Conservation (phyloP, 2,329 filamentous ascomycete genomes). For the Zymoseptoria ardabiliae region DNA sequence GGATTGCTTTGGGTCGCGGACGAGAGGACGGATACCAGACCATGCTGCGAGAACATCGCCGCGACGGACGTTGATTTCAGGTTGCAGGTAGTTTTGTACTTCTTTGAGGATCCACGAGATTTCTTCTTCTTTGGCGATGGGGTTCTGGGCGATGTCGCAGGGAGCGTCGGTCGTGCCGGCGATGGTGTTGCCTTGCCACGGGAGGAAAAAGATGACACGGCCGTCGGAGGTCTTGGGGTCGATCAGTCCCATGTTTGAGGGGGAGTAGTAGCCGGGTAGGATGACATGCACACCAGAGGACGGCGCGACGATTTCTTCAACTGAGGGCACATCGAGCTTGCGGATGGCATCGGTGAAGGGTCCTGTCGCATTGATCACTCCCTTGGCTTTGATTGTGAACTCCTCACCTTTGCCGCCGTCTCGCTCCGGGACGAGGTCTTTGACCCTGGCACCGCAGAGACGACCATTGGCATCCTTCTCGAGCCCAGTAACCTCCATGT, state of each 20-base stretch:
- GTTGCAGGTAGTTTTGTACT: conserved; percentile 72
- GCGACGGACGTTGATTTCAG: conserved; percentile 76
- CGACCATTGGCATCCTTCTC: conserved; percentile 66
- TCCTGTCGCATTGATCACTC: conserved; percentile 81
- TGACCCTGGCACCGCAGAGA: conserved; percentile 65
- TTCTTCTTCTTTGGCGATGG: conserved; percentile 71
- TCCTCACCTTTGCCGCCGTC: conserved; percentile 56
- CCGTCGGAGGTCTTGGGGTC: conserved; percentile 83
- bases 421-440: conserved; percentile 60
- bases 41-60: conserved; percentile 85
- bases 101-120: conserved; percentile 84
- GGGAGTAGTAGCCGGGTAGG: conserved; percentile 79
- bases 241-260: conserved; percentile 78
- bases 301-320: conserved; percentile 74
- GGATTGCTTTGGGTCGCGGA: conserved; percentile 76
- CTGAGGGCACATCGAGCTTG: conserved; percentile 69
- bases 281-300: conserved; percentile 82
- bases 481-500: conserved; percentile 70
- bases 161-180: conserved; percentile 81
- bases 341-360: conserved; percentile 81
- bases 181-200: conserved; percentile 89
- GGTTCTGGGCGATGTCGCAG: conserved; percentile 63
- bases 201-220: conserved; percentile 85
- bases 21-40: conserved; percentile 79
- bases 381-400: conserved; percentile 68